Evolutionary conservation across 2,329 filamentous ascomycete species (phyloP).

Genomic region (Xylaria sp.): DNA sequence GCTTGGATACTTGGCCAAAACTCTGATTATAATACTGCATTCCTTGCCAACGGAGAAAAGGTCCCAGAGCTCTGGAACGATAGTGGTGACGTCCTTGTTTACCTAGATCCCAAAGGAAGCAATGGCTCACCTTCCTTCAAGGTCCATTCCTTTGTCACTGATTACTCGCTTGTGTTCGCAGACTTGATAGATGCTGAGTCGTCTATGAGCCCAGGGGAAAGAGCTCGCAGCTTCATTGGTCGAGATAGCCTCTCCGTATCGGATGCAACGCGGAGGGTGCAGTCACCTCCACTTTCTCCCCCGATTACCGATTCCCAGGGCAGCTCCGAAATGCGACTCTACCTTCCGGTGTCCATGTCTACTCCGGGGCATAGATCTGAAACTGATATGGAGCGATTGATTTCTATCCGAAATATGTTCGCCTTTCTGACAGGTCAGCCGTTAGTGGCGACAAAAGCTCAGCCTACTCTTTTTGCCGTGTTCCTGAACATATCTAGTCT

Average conservation of each 20-base stretch:
- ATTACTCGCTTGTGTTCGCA: slow-evolving; percentile 60
- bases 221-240: slow-evolving; percentile 54
- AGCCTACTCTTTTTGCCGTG: slow-evolving; percentile 59
- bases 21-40: slow-evolving; percentile 61
- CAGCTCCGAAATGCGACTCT: slow-evolving; percentile 55
- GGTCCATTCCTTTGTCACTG: slow-evolving; percentile 59
- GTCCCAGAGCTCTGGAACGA: slow-evolving; percentile 72
- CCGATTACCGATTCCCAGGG: slow-evolving; percentile 44
- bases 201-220: slow-evolving; percentile 39
- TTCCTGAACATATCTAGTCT: slow-evolving; percentile 60
- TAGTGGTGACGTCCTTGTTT: slow-evolving; percentile 61
- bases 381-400: slow-evolving; percentile 59
- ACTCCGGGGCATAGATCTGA: slow-evolving; percentile 45
- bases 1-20: slow-evolving; percentile 64
- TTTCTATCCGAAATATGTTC: slow-evolving; percentile 68
- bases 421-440: slow-evolving; percentile 69
- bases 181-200: slow-evolving; percentile 57
- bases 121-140: slow-evolving; percentile 65
- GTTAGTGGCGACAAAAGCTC: slow-evolving; percentile 61
- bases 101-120: slow-evolving; percentile 58
- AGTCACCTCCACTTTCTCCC: slow-evolving; percentile 46
- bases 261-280: slow-evolving; percentile 52
- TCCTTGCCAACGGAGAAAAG: slow-evolving; percentile 61
- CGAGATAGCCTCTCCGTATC: slow-evolving; percentile 54
- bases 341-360: slow-evolving; percentile 56